Evolutionary conservation across 352 stramenopile genomes (phyloP).

Genomic region (Globisporangium canariense): DNA sequence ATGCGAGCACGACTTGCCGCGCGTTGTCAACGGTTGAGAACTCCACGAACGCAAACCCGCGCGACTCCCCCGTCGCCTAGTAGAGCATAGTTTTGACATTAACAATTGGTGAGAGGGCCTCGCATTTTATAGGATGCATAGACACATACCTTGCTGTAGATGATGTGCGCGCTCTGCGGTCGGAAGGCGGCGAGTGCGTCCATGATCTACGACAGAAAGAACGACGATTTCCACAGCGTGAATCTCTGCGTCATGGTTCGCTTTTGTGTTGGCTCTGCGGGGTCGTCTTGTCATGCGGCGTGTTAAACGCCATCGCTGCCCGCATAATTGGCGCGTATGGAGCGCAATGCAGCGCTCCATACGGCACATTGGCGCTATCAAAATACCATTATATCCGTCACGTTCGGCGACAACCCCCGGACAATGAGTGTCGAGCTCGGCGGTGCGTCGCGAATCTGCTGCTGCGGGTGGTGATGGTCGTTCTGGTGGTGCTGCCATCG

Average conservation of each 20-base stretch:
- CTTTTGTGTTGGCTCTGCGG: neutral
- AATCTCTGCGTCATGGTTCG: slow-evolving; percentile 8
- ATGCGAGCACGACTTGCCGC: slow-evolving; percentile 47
- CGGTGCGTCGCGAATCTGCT: slow-evolving; percentile 17
- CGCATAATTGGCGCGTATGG: neutral
- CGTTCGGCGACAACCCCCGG: slow-evolving; percentile 41
- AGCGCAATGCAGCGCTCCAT: neutral
- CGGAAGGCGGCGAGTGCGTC: slow-evolving; percentile 43
- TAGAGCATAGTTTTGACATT: neutral
- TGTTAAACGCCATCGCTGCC: no score
- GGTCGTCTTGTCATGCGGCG: neutral
- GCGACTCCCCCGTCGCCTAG: slow-evolving; percentile 53
- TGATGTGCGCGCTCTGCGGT: slow-evolving; percentile 43
- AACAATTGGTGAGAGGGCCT: neutral
- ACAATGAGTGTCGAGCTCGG: slow-evolving; percentile 67
- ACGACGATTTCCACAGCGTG: slow-evolving; percentile 16
- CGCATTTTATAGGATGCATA: neutral
- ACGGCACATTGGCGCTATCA: neutral
- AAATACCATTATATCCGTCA: slow-evolving; percentile 69
- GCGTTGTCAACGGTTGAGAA: slow-evolving; percentile 60
- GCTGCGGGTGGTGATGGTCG: neutral
- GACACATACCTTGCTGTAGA: slow-evolving; percentile 63
- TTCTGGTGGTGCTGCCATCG: neutral
- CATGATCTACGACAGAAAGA: slow-evolving; percentile 49
- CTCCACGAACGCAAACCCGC: slow-evolving; percentile 80